Evolutionary conservation across 2,329 filamentous ascomycete genomes (phyloP), one percentile per base, ranked within the genome.

Genomic region (Simplicillium sp.): DNA sequence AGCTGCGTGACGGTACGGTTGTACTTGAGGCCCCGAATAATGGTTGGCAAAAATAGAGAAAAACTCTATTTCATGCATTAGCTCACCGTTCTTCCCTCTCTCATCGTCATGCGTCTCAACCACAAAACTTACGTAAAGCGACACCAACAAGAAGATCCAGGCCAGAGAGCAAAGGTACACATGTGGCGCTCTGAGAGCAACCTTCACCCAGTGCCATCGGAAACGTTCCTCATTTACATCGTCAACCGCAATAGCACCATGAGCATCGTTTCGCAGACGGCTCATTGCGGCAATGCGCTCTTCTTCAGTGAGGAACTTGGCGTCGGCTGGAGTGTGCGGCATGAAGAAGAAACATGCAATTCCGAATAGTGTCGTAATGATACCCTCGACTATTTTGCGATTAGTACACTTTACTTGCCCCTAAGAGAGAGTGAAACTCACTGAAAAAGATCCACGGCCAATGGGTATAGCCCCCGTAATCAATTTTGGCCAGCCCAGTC

Each of bases 301-400:
- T 25, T 53, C 49, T 2, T 48, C 47, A 3, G 51, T 53, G n/a
- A 56, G 45, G 34, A 54, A 56, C 9, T 44, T 46, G 11, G 52
- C 51, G 29, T 49, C 38, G 5, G 48, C 48, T 2, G 53, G 53
- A 2, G 52, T 54, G 43, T 54, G 46, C 2, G 52, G 52, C 49
- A 56, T 51, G 43, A 51, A 52, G 36, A 56, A 83, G 62, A 78
- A 82, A 12, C 70, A 75, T 1, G 64, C 56, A 4, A 80, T 52
- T 2, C 78, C 80, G 20, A 82, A 68, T 1, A 82, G 3, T 3
- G 81, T 65, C 0, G 80, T 82, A 0, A 68, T 66, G 3, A 80
- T 59, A 1, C 80, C 80, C 61, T 77, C 71, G 25, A 76, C 63
- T 54, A 14, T n/a, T 8, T 11, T 29, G 35, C 34, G 5, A 17